These are phyloP conservation scores for Moesziomyces sp. DNA, from an alignment of 1,284 basidiomycete genomes.

Conservation along the genomic window DNA sequence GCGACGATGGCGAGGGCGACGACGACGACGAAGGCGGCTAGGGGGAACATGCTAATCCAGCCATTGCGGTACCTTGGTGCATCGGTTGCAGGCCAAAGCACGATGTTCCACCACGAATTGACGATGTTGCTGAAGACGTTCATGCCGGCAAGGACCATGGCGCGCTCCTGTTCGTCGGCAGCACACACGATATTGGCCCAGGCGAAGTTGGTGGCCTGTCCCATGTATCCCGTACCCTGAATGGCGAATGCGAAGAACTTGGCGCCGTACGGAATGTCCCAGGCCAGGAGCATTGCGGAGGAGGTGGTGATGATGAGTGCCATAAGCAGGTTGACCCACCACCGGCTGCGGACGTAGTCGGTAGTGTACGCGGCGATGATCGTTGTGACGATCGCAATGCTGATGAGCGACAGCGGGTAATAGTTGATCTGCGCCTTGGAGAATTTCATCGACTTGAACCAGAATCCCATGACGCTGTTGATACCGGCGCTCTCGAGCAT, in stretches of 20 bases:
- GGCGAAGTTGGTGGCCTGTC: slow-evolving; percentile 64
- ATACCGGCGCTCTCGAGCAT: slow-evolving; percentile 79
- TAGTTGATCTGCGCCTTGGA: slow-evolving; percentile 42
- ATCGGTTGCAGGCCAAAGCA: slow-evolving; percentile 55
- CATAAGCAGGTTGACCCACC: slow-evolving; percentile 51
- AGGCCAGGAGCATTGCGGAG: slow-evolving; percentile 47
- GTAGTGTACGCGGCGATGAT: slow-evolving; percentile 39
- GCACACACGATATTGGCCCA: slow-evolving; percentile 62
- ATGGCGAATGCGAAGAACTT: slow-evolving; percentile 60
- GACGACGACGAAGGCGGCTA: slow-evolving; percentile 28
- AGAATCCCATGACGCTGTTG: slow-evolving; percentile 81
- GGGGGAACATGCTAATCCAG: slow-evolving; percentile 56
- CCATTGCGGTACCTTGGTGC: slow-evolving; percentile 56
- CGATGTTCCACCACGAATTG: slow-evolving; percentile 59
- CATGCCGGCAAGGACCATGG: slow-evolving; percentile 54
- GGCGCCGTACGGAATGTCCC: slow-evolving; percentile 52
- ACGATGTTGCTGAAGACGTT: slow-evolving; percentile 50
- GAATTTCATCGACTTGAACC: slow-evolving; percentile 72
- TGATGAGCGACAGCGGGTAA: slow-evolving; percentile 44
- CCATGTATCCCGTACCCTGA: slow-evolving; percentile 57
- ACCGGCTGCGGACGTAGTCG: slow-evolving; percentile 35
- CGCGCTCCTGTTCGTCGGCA: slow-evolving; percentile 61
- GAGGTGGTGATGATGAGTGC: slow-evolving; percentile 30
- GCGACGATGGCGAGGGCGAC: slow-evolving; percentile 38
- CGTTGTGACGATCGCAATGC: slow-evolving; percentile 49